These are phyloP conservation scores for Myriosclerotinia duriaeana DNA, from an alignment of 2,329 filamentous ascomycete species.

Conservation along the genomic window DNA sequence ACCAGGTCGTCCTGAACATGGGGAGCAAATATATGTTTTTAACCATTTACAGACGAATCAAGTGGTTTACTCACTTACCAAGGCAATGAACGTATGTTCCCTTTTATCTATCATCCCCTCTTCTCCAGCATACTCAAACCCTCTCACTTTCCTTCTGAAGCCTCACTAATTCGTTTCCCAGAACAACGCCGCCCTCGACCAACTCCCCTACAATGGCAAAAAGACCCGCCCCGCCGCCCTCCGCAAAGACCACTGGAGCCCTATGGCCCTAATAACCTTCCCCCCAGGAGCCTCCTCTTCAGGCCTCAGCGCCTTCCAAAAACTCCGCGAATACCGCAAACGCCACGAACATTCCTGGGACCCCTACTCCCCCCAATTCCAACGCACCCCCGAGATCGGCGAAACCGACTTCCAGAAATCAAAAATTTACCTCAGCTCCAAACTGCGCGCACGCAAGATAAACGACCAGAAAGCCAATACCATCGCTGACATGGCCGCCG, in stretches of 20 bases:
- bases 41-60: slow-evolving; percentile 44
- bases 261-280: slow-evolving; percentile 60
- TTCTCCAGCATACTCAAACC: not conserved
- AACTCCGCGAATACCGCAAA: slow-evolving; percentile 62
- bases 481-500: slow-evolving; percentile 62
- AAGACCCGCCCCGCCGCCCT: slow-evolving; percentile 62
- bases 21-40: slow-evolving; percentile 44
- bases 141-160: too few species aligned
- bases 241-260: slow-evolving; percentile 67
- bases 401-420: slow-evolving; percentile 4
- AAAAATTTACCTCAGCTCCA: slow-evolving; percentile 22
- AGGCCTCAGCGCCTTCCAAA: slow-evolving; percentile 60
- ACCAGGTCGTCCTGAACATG: slow-evolving; percentile 35
- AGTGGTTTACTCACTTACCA: slow-evolving; percentile 44
- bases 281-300: slow-evolving; percentile 51
- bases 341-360: slow-evolving; percentile 64
- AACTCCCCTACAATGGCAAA: slow-evolving; percentile 66
- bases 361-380: slow-evolving; percentile 12
- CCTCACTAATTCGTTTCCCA: slow-evolving; percentile 28
- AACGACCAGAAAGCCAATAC: slow-evolving; percentile 62
- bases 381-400: not conserved
- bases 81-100: slow-evolving; percentile 40
- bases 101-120: not conserved
- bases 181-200: slow-evolving; percentile 52
- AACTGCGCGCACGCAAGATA: slow-evolving; percentile 52